Evolutionary conservation across 2,329 filamentous ascomycete species (phyloP).

Genomic region (Beauveria medogensis): DNA sequence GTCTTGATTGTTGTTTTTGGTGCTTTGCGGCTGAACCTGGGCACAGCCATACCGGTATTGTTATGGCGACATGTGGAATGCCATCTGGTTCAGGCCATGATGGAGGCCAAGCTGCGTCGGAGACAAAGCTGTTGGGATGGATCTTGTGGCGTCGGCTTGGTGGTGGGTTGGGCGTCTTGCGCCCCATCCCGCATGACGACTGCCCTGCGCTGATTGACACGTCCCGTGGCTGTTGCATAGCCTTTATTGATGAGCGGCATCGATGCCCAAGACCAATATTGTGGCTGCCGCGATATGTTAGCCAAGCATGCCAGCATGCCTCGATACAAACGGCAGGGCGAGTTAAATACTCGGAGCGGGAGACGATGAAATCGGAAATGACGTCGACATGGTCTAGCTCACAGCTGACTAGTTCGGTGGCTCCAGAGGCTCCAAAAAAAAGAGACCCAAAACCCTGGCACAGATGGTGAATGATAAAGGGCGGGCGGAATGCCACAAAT

Average conservation of each 20-base stretch:
- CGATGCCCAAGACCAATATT: neutral
- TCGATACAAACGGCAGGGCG: neutral
- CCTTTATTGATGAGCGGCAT: neutral
- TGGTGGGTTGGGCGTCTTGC: neutral
- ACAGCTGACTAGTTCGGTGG: neutral
- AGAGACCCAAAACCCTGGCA: neutral
- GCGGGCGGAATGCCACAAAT: neutral
- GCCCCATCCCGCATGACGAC: neutral
- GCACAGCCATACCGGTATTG: too few relatives aligned
- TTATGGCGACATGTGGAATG: neutral
- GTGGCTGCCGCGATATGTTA: neutral
- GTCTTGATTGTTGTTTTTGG: neutral
- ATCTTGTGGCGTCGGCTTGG: constrained; percentile 5
- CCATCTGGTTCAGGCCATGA: too few relatives aligned
- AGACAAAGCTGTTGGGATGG: neutral
- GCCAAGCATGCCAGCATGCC: neutral
- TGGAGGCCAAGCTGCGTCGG: too few relatives aligned
- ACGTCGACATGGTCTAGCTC: neutral
- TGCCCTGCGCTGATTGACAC: constrained; percentile 3
- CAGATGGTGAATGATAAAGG: neutral
- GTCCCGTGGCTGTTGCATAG: neutral
- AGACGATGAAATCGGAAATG: neutral
- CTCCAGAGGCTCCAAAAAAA: neutral
- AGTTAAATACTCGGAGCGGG: neutral
- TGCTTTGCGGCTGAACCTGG: neutral